phyloP scores from a whole-genome alignment of 2,329 filamentous ascomycete species.

The Aspergillus phoenicis region DNA sequence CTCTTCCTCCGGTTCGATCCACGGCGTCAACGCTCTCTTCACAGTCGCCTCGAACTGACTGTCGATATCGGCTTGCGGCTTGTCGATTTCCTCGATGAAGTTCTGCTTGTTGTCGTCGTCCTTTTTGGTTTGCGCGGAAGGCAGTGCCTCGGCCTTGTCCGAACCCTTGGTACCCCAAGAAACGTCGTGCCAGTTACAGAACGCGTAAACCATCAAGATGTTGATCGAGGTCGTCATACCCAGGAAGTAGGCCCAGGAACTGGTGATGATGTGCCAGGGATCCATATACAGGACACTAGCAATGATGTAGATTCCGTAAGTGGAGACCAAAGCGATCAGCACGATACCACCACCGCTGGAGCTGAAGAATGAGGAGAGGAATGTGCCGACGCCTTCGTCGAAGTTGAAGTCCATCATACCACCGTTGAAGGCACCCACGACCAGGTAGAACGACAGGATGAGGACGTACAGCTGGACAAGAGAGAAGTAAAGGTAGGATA shows the following conservation, averaged over 20 bases:
- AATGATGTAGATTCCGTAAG: slow-evolving; percentile 95
- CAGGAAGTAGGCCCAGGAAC: slow-evolving; percentile 82
- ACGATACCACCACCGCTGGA: slow-evolving; percentile 79
- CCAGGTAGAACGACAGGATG: slow-evolving; percentile 83
- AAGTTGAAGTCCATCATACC: slow-evolving; percentile 64
- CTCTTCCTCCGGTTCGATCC: slow-evolving; percentile 71
- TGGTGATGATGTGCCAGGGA: slow-evolving; percentile 99
- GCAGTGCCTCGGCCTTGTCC: slow-evolving; percentile 90
- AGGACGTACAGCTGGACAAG: slow-evolving; percentile 89
- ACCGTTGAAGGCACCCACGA: slow-evolving; percentile 76
- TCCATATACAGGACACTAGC: slow-evolving; percentile 97
- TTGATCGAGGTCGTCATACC: slow-evolving; percentile 98
- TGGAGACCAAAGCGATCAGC: slow-evolving; percentile 86
- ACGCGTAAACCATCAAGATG: slow-evolving; percentile 98
- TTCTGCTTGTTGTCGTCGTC: slow-evolving; percentile 76
- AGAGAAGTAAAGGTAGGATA: slow-evolving; percentile 84
- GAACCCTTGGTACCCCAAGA: slow-evolving; percentile 99
- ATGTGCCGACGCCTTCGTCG: slow-evolving; percentile 61
- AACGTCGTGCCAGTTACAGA: slow-evolving; percentile 99
- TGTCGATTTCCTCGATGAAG: slow-evolving; percentile 93
- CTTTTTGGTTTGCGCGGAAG: slow-evolving; percentile 85
- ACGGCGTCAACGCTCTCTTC: slow-evolving; percentile 86
- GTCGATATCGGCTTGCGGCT: slow-evolving; percentile 97
- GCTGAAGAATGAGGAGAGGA: slow-evolving; percentile 80
- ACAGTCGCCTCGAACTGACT: slow-evolving; percentile 96